A percentile compares a stretch with the other conserved stretches of the same genome.
Evolutionary conservation across 108 stramenopile species (phyloP).

Genomic region (Mediolabrus comicus): DNA sequence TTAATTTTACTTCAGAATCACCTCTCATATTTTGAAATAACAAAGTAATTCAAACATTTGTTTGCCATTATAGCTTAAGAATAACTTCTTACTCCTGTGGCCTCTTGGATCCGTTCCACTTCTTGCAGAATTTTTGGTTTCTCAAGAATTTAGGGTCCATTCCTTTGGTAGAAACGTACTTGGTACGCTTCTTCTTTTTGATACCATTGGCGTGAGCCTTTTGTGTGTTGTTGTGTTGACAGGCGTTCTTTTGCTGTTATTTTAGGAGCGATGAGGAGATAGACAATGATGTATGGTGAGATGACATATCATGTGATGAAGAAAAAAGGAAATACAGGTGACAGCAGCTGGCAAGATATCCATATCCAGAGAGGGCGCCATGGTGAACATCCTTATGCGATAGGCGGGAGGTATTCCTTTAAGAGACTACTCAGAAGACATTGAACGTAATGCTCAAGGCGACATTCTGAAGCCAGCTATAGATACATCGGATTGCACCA

Average conservation of each 20-base stretch:
- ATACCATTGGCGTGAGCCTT: conserved; percentile 94
- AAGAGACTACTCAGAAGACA: no score
- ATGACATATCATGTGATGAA: not conserved
- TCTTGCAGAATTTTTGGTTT: conserved; percentile 93
- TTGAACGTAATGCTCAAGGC: no score
- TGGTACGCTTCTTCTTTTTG: conserved; percentile 85
- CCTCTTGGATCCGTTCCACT: conserved; percentile 86
- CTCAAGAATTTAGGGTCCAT: conserved; percentile 94
- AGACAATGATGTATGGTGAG: not conserved
- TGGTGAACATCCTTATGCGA: not conserved
- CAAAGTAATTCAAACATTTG: conserved; percentile 2
- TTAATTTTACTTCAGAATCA: not conserved
- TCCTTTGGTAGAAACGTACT: conserved; percentile 77
- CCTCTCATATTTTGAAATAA: not conserved
- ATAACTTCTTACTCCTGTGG: conserved; percentile 38
- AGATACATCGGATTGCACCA: no score
- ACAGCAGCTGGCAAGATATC: not conserved
- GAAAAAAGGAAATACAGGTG: not conserved
- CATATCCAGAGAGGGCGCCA: not conserved
- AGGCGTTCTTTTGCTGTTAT: conserved; percentile 93
- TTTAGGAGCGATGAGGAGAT: not conserved
- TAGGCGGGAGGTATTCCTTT: no score
- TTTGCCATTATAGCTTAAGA: no score
- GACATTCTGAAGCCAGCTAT: no score
- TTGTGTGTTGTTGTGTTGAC: conserved; percentile 90